Percentiles rank a stretch among this genome's conserved stretches.
These are phyloP conservation scores for Babesia ovata DNA, from an alignment of 169 alveolate species.

Conservation along the genomic window DNA sequence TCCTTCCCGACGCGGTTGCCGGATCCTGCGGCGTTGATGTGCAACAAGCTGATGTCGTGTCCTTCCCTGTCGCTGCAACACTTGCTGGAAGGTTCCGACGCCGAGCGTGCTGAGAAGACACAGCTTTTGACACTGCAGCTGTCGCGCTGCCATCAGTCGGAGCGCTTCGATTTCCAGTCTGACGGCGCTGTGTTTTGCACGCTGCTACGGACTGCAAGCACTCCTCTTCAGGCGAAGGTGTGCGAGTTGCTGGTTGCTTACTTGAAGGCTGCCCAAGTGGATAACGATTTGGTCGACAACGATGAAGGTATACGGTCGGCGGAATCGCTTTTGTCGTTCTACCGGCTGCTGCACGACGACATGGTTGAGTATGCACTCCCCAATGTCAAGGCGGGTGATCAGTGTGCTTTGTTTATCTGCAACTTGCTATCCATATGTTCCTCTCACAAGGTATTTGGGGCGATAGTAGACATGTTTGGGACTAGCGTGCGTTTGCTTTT, in stretches of 20 bases:
- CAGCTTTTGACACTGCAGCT: slow-evolving; percentile 21
- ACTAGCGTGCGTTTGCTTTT: slow-evolving; percentile 24
- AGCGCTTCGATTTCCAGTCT: slow-evolving; percentile 5
- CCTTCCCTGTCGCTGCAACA: slow-evolving; percentile 23
- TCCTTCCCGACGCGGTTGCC: slow-evolving; percentile 36
- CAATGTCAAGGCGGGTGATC: slow-evolving; percentile 55
- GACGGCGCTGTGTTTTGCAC: slow-evolving; percentile 27
- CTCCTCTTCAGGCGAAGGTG: slow-evolving; percentile 35
- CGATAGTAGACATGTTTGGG: slow-evolving; percentile 23
- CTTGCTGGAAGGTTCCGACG: slow-evolving; percentile 27
- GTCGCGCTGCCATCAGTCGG: slow-evolving; percentile 31
- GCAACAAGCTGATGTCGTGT: slow-evolving; percentile 10
- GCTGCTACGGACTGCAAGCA: slow-evolving; percentile 27
- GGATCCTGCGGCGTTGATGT: slow-evolving; percentile 49
- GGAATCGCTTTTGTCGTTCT: slow-evolving; percentile 17
- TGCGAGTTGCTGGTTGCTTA: slow-evolving; percentile 46
- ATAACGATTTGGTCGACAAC: slow-evolving; percentile 5
- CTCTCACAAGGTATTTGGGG: slow-evolving; percentile 18
- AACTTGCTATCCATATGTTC: slow-evolving; percentile 46
- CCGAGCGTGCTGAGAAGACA: slow-evolving; percentile 49
- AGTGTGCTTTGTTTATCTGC: slow-evolving; percentile 44
- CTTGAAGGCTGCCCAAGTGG: slow-evolving; percentile 32
- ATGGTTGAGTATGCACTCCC: slow-evolving; percentile 40
- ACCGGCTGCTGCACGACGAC: slow-evolving; percentile 50
- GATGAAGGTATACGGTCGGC: slow-evolving; percentile 49